Evolutionary conservation across 139 green algal genomes (phyloP).

Genomic region (Ettlia oleoabundans): DNA sequence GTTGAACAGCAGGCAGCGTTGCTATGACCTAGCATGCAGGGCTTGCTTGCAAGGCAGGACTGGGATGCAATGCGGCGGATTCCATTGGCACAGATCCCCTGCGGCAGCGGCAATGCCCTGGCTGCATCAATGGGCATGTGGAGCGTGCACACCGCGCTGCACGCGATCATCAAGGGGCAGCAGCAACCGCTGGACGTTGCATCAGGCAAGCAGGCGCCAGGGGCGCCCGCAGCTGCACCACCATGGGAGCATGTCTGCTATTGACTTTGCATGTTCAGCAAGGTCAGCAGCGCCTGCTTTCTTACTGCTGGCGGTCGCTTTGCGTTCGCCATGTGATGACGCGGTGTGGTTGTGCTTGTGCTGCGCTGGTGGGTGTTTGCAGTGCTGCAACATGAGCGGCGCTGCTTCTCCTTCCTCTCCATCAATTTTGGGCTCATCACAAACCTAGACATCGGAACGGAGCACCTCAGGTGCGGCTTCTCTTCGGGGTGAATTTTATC

Average conservation of each 20-base stretch:
- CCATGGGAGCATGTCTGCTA: no score
- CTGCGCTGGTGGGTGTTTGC: not conserved
- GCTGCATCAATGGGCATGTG: conserved; percentile 68
- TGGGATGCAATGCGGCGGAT: conserved; percentile 57
- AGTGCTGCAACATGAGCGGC: conserved; percentile 62
- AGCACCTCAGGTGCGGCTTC: conserved; percentile 79
- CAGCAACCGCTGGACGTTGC: conserved; percentile 65
- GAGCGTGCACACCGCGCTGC: conserved; percentile 62
- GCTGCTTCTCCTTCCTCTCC: conserved; percentile 71
- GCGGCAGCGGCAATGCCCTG: conserved; percentile 77
- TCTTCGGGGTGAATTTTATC: conserved; percentile 27
- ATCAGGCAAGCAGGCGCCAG: conserved; percentile 8
- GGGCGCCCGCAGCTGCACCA: not conserved
- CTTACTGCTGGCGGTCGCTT: no score
- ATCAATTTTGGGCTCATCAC: conserved; percentile 74
- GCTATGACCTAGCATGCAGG: conserved; percentile 44
- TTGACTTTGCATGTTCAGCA: no score
- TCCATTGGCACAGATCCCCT: conserved; percentile 68
- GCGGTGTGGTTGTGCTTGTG: not conserved
- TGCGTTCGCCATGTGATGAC: no score
- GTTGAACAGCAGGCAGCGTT: no score
- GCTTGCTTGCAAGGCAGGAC: conserved; percentile 68
- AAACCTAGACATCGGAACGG: conserved; percentile 83
- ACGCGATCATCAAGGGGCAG: conserved; percentile 56
- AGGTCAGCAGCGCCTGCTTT: no score